phyloP scores from a whole-genome alignment of 208 protist species.

The Trypanosoma melophagium region DNA sequence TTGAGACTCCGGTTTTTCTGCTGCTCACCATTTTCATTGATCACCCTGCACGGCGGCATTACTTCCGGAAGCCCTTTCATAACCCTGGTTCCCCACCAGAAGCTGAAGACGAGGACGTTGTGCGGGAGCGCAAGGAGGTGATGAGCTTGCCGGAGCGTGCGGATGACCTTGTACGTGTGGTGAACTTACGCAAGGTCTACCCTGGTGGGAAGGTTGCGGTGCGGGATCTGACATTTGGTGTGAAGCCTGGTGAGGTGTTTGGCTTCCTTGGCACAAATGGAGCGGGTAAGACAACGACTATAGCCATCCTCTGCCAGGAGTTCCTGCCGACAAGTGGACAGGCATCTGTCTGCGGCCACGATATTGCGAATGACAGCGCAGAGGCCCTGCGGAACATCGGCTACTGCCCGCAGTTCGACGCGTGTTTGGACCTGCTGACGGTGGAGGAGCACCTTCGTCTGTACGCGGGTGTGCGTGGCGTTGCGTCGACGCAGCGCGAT shows the following conservation, averaged over 20 bases:
- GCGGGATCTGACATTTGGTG: conserved; percentile 65
- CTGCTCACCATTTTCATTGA: conserved; percentile 66
- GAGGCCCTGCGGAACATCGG: conserved; percentile 79
- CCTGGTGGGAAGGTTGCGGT: no score
- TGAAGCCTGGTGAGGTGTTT: conserved; percentile 75
- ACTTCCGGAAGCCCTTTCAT: conserved; percentile 2
- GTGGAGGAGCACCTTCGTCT: conserved; percentile 91
- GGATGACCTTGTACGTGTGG: conserved; percentile 58
- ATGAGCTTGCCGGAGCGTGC: conserved; percentile 39
- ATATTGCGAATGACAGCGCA: conserved; percentile 45
- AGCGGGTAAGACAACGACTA: conserved; percentile 84
- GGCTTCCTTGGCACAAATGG: conserved; percentile 88
- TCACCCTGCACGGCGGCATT: conserved; percentile 46
- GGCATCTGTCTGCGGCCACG: conserved; percentile 46
- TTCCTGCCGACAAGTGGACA: conserved; percentile 59
- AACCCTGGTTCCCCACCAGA: conserved; percentile 39
- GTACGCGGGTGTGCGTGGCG: conserved; percentile 77
- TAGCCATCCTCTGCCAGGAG: conserved; percentile 80
- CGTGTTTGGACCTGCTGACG: conserved; percentile 90
- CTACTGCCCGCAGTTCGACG: conserved; percentile 96
- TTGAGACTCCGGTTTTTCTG: conserved; percentile 56
- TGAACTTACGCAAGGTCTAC: no score
- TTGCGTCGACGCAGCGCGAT: conserved; percentile 21
- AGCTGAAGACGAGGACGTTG: conserved; percentile 37
- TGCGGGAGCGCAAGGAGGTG: conserved; percentile 10